Base-by-base conservation (phyloP, 2,329 filamentous ascomycete species). In the Fusarium phyllophilum region DNA sequence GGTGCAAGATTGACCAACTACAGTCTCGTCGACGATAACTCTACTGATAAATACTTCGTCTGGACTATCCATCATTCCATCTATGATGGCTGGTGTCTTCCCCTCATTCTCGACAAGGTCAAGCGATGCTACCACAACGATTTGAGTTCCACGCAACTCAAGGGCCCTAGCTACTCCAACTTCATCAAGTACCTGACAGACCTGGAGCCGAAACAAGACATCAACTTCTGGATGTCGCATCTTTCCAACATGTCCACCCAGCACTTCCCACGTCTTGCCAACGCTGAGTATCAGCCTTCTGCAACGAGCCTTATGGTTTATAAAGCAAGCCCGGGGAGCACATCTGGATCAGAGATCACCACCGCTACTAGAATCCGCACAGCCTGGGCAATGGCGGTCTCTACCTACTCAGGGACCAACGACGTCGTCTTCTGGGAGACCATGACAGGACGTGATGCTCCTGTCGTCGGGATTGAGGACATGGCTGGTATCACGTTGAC, bases 61-160 rank as follows among this genome's bases (percentile, higher is more conserved):
- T 80, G 77, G 70, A 79, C 77, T 10, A 68, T 76, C 6, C 79
- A 80, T 17, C 79, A 80, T 46, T 65, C 78, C 1, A 24, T 80
- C 1, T 80, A 80, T 8, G 79, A 80, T 20, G 78, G 78, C 13
- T 79, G 77, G 76, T 78, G 70, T 60, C 29, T 78, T 20, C 74
- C 74, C 44, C 42, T 78, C 8, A 64, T 78, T 5, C 60, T 78
- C 1, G 65, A 78, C 22, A 77, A 70, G 42, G 52, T 78, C 26
- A 74, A 75, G 20, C 51, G 34, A 57, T 72, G 66, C 42, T 78
- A 78, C 42, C 14, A 65, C 1, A 44, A 59, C 29, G 8, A 17
- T 15, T 14, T 29, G 3, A 39, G 2, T 29, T 4, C 13, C 1
- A 4, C 17, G 5, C 39, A 55, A 14, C 3, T 62, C 12, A 75